Evolutionary conservation across 176 grass and related monocot genomes (phyloP), one percentile per base, ranked within the genome.

Genomic region (Oryza punctata): DNA sequence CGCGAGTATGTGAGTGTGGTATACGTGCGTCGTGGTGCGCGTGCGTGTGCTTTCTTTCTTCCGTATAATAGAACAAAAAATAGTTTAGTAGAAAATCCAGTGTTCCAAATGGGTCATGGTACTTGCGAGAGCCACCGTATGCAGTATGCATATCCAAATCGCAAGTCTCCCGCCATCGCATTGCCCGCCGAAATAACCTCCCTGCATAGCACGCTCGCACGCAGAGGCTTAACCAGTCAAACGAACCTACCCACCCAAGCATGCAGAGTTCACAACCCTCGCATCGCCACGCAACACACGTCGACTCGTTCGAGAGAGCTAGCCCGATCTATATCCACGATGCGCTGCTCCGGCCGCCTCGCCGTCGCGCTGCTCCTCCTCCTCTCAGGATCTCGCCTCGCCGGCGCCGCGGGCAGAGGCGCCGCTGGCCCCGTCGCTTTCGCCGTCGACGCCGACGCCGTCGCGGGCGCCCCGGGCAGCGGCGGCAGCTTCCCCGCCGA

Each of bases 181-280:
- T 70, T 35, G 67, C 24, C 52, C 52, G 52, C 47, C 13, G 29
- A 27, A 50, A 59, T 59, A 28, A 9, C 26, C 63, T 49, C 77
- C 14, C 15, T 28, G 37, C 78, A 19, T n/a, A 21, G 50, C 5
- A 18, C 65, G 47, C 24, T 15, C 63, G 49, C 50, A 66, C 69
- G 69, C 24, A 46, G 35, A 10, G 43, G 75, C 27, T 84, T 84
- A 61, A 79, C 81, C 21, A n/a, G n/a, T 70, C 87, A 89, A 80
- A 61, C 8, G 2, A 30, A 1, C 8, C 4, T 5, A 38, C 24
- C 18, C 16, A 23, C 64, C 4, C 4, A 1, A 21, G 52, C 52
- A 57, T 57, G 18, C 52, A 35, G 6, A 35, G 0, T 35, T 35
- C 33, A 35, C 63, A 65, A 57, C 30, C 59, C 73, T 78, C 81